Conservation (phyloP, 176 grass and related monocot genomes). For the Zea mays region Zm-B73-REFERENCE-NAM-5.0 NC_050096.1:38093001-38093500, state of each 20-base stretch:
- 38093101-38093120: no score
- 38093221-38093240: no score
- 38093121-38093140: neutral
- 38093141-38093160: neutral
- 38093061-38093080: neutral
- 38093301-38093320: neutral
- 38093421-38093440: neutral
- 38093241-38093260: neutral
- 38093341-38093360: conserved; percentile 17
- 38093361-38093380: neutral
- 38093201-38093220: no score
- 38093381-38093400: neutral
- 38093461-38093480: neutral
- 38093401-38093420: no score
- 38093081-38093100: neutral
- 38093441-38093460: neutral
- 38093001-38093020: neutral
- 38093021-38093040: neutral
- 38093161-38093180: neutral
- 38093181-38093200: neutral
- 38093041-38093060: no score
- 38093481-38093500: neutral
- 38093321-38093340: neutral
- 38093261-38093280: neutral
- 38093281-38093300: conserved; percentile 16